Evolutionary conservation across 352 stramenopile species (phyloP).

Genomic region (Phytopythium boreale): DNA sequence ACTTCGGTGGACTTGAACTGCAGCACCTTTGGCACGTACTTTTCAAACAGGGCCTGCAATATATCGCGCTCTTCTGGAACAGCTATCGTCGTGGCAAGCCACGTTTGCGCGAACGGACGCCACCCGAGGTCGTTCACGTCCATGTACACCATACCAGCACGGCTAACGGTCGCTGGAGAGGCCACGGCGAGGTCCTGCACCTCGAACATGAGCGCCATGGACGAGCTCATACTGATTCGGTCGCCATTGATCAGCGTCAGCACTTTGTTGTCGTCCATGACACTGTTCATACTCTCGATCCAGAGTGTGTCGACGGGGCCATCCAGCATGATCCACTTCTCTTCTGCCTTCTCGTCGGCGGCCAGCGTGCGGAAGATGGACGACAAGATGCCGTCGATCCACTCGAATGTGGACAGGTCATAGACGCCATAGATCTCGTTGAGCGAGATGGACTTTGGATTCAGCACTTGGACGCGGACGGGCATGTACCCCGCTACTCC

Average conservation of each 20-base stretch:
- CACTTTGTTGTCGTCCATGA: slow-evolving; percentile 90
- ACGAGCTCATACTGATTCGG: slow-evolving; percentile 81
- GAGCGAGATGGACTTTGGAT: slow-evolving; percentile 88
- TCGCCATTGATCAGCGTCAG: slow-evolving; percentile 86
- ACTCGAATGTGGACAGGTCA: slow-evolving; percentile 85
- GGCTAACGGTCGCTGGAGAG: slow-evolving; percentile 92
- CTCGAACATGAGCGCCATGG: slow-evolving; percentile 93
- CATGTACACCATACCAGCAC: slow-evolving; percentile 95
- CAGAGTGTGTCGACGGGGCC: slow-evolving; percentile 85
- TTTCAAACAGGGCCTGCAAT: slow-evolving; percentile 69
- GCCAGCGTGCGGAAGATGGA: slow-evolving; percentile 79
- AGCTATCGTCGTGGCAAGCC: slow-evolving; percentile 60
- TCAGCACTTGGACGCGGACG: slow-evolving; percentile 85
- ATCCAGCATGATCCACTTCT: slow-evolving; percentile 90
- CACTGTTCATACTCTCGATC: slow-evolving; percentile 90
- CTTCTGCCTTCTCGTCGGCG: slow-evolving; percentile 69
- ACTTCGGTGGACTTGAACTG: slow-evolving; percentile 64
- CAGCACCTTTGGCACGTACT: slow-evolving; percentile 77
- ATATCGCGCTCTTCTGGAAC: slow-evolving; percentile 67
- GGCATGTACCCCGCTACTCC: slow-evolving; percentile 69
- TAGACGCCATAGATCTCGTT: slow-evolving; percentile 92
- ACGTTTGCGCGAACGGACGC: slow-evolving; percentile 76
- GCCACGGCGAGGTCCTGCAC: slow-evolving; percentile 93
- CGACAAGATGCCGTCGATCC: slow-evolving; percentile 84
- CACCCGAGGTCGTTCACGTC: slow-evolving; percentile 81